These are phyloP conservation scores for Zasmidium cellare DNA, from an alignment of 2,329 filamentous ascomycete species.

Conservation along the genomic window DNA sequence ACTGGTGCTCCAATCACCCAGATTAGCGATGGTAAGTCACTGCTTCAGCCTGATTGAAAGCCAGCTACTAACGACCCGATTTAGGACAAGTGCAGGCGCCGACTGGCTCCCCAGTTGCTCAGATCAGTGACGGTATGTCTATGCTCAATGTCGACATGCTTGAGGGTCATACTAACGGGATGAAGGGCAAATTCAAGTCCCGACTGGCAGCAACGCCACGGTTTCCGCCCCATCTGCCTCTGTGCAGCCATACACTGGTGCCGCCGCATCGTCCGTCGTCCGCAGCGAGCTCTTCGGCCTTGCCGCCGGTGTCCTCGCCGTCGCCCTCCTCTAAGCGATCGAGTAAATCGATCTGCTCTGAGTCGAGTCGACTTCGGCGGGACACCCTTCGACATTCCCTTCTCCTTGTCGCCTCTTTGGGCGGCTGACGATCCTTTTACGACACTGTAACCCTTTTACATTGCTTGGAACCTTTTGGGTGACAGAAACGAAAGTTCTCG, in stretches of 20 bases:
- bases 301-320: constrained; percentile 31
- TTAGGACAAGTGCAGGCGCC: constrained; percentile 29
- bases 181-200: constrained; percentile 38
- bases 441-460: neutral
- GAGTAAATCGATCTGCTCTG: constrained; percentile 28
- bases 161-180: neutral
- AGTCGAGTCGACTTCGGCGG: constrained; percentile 9
- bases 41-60: too few relatives aligned
- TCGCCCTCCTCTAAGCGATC: constrained; percentile 31
- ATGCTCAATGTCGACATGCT: too few relatives aligned
- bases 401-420: neutral
- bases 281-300: constrained; percentile 30
- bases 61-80: too few relatives aligned
- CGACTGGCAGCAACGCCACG: constrained; percentile 17
- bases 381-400: neutral
- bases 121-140: constrained; percentile 25
- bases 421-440: neutral
- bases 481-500: neutral
- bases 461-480: neutral
- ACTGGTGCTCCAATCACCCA: constrained; percentile 25
- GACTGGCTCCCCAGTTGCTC: constrained; percentile 21
- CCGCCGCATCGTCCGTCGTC: constrained; percentile 27
- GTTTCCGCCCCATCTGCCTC: constrained; percentile 16
- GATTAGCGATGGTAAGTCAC: constrained; percentile 24
- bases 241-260: constrained; percentile 32